Base-by-base conservation (phyloP, 129 eudicot genomes). In the Scalesia atractyloides region DNA sequence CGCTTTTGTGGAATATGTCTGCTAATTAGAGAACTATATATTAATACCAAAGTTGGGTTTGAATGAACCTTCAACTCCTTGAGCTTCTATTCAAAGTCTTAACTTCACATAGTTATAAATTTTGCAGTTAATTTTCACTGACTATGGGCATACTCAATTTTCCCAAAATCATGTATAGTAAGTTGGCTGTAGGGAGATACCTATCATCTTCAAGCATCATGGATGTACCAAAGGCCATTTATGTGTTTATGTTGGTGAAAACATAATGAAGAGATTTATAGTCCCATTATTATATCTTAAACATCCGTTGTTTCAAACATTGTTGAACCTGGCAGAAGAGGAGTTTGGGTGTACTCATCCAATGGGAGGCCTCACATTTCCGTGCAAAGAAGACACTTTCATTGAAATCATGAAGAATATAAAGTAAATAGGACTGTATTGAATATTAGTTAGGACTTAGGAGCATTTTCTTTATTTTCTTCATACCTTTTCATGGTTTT, bases 341-440 rank as follows among this genome's bases (percentile, higher is more conserved):
- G 79, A 75, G 66, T 75, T 20, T 41, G 66, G 59, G 7, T 53
- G 50, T 52, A 34, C 13, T 70, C 72, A 70, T 62, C 79, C 79
- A n/a, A 70, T n/a, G 60, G 76, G 82, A 62, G 66, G 82, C 5
- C 76, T 62, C 1, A 77, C 72, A 3, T 8, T 77, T 63, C 76
- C 76, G 2, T 70, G 76, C 37, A 50, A 72, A 34, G 82, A 77
- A 68, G 66, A 75, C 34, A 30, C 64, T 10, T 79, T 83, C 69
- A 16, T 83, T 24, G 43, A 76, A 43, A 37, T 76, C 1, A 34
- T 46, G 12, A 5, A 4, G 2, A 48, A 57, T 33, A 76, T 76
- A 5, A 4, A 1, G 41, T 24, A n/a, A n/a, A n/a, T n/a, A n/a
- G n/a, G n/a, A n/a, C n/a, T n/a, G n/a, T n/a, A n/a, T n/a, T n/a